Evolutionary conservation across 352 stramenopile species (phyloP), one percentile per base, ranked within the genome.

Genomic region (Poterioochromonas sp.): DNA sequence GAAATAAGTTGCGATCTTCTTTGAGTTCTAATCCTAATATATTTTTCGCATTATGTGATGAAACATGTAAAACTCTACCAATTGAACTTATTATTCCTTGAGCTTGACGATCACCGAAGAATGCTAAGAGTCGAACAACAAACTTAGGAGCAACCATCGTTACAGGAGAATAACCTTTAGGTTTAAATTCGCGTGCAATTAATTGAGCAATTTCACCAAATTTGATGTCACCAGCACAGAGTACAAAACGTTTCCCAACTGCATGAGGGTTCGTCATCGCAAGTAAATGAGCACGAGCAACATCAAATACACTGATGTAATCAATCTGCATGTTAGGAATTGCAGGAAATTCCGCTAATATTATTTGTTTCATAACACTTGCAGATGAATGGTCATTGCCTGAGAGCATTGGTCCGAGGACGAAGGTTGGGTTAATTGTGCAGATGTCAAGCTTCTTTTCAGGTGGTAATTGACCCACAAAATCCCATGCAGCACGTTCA

Each of bases 231-330:
- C 5, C 12, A 11, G 58, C 26, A 18, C 5, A 12, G 26, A 12
- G 11, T 11, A 68, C 29, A 26, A 68, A 68, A 26, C 58, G 58
- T 26, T 68, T 68, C 5, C 58, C 58, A 39, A 26, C 58, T 18
- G 58, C 58, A 15, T 68, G 12, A 32, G 58, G 58, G 58, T 37
- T 32, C 12, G 58, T 68, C 58, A 68, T 68, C 29, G 58, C 58
- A 32, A 68, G 58, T 26, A 68, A 39, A 68, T 68, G 58, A 32
- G 58, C 58, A 18, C 58, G 12, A 15, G 58, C 58, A 18, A 68
- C 58, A 39, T 68, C 58, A 39, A 68, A 68, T 5, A 68, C 58
- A 8, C 5, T 29, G 26, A 68, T 26, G 26, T 37, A 8, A 32
- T 5, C 12, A 26, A 68, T 29, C 5, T 39, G 29, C 58, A 68